These are phyloP conservation scores for Leccinum ponderosum DNA, from an alignment of 1,284 basidiomycete species.

Conservation along the genomic window DNA sequence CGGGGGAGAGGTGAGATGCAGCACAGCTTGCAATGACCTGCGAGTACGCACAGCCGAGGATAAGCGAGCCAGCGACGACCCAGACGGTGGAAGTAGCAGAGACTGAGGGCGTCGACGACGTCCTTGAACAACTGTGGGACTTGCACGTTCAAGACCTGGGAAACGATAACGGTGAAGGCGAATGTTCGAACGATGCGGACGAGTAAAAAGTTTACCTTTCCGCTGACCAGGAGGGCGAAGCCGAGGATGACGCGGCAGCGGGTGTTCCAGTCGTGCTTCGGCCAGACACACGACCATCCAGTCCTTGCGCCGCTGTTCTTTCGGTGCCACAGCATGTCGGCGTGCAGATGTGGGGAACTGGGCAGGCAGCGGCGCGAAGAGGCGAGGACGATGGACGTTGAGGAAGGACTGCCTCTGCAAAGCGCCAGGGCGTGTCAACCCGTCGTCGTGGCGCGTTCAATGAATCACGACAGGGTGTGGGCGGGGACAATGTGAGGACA, in stretches of 20 bases:
- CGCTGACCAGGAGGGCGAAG: conserved; percentile 77
- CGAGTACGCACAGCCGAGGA: conserved; percentile 80
- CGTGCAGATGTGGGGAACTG: conserved; percentile 17
- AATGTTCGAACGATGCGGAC: neutral
- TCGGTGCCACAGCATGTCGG: conserved; percentile 22
- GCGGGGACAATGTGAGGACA: too few species aligned
- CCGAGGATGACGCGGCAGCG: conserved; percentile 82
- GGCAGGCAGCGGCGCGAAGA: neutral
- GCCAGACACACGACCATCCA: conserved; percentile 76
- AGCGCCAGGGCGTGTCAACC: neutral
- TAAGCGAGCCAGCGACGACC: conserved; percentile 86
- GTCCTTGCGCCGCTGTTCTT: conserved; percentile 65
- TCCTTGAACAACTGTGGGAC: conserved; percentile 95
- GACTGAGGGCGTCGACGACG: conserved; percentile 87
- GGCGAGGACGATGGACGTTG: conserved; percentile 2
- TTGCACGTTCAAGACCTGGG: conserved; percentile 90
- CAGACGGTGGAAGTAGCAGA: conserved; percentile 82
- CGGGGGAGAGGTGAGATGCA: conserved; percentile 8
- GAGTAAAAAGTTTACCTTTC: conserved; percentile 65
- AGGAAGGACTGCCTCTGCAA: neutral
- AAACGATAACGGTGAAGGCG: neutral
- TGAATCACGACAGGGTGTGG: too few species aligned
- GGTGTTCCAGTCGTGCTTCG: conserved; percentile 73
- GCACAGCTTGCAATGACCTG: neutral
- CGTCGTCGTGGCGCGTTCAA: too few species aligned